Percentiles rank a stretch among this genome's conserved stretches.
These are phyloP conservation scores for Talaromyces albobiverticillius DNA, from an alignment of 2,329 filamentous ascomycete species.

Conservation along the genomic window DNA sequence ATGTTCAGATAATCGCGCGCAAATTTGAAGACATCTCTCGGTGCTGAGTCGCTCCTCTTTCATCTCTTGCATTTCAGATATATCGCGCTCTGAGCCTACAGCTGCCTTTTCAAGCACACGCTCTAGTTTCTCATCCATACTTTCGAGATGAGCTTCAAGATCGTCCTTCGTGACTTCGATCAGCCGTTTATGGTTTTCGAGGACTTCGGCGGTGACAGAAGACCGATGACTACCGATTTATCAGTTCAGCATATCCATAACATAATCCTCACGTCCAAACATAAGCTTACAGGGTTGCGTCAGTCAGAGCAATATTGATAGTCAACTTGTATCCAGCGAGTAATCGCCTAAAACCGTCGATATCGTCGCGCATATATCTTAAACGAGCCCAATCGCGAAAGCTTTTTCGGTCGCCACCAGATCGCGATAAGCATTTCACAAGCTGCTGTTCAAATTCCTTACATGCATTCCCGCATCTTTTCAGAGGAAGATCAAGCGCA, in stretches of 20 bases:
- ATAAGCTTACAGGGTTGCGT: constrained; percentile 41
- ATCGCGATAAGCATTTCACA: constrained; percentile 32
- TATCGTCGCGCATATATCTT: constrained; percentile 45
- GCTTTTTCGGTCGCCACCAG: constrained; percentile 33
- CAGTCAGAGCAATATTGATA: constrained; percentile 40
- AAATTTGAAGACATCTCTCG: constrained; percentile 32
- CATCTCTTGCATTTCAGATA: constrained; percentile 22
- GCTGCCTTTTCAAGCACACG: constrained; percentile 8
- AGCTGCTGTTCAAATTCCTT: constrained; percentile 42
- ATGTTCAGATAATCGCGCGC: constrained; percentile 25
- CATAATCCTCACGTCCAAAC: too few species aligned
- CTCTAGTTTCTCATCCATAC: constrained; percentile 27
- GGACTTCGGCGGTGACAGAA: constrained; percentile 16
- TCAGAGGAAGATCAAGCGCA: constrained; percentile 37
- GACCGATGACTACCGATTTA: constrained; percentile 1
- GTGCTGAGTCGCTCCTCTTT: constrained; percentile 28
- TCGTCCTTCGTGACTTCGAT: constrained; percentile 25
- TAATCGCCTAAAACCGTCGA: constrained; percentile 40
- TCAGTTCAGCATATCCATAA: too few species aligned
- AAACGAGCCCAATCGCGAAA: constrained; percentile 48
- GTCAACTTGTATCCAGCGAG: constrained; percentile 44
- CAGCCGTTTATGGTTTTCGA: constrained; percentile 24
- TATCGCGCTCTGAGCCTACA: constrained; percentile 17
- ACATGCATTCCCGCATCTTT: constrained; percentile 43
- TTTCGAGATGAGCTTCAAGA: constrained; percentile 26